Evolutionary conservation across 306 rosid species (phyloP).

Genomic region (Cicer judaicum): DNA sequence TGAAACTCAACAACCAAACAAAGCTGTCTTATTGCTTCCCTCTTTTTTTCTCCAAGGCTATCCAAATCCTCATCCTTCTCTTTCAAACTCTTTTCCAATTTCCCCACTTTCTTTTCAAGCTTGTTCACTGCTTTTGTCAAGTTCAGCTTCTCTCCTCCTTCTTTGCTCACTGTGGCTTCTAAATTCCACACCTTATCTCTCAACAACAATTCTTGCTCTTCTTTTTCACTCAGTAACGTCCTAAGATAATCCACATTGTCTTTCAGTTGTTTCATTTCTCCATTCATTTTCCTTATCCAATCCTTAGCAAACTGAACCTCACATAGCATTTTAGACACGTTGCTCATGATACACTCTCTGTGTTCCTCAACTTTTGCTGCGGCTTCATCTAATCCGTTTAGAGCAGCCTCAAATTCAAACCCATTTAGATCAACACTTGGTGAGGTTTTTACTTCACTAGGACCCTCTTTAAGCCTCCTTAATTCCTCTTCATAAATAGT

Average conservation of each 20-base stretch:
- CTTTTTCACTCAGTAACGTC: constrained; percentile 50
- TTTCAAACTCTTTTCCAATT: constrained; percentile 55
- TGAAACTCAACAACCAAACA: constrained; percentile 78
- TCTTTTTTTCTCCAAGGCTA: constrained; percentile 71
- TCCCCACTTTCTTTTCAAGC: constrained; percentile 62
- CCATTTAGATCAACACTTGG: background rate
- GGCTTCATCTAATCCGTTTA: constrained; percentile 42
- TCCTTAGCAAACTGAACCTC: constrained; percentile 58
- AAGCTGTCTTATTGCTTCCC: constrained; percentile 80
- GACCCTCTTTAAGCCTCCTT: background rate
- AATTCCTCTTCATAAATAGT: constrained; percentile 46
- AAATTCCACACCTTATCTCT: constrained; percentile 68
- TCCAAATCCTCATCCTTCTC: constrained; percentile 68
- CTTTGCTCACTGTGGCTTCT: constrained; percentile 67
- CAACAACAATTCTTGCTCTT: constrained; percentile 56
- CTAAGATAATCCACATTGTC: constrained; percentile 41
- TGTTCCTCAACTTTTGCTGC: constrained; percentile 50
- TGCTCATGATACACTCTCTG: constrained; percentile 21
- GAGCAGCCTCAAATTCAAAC: constrained; percentile 10
- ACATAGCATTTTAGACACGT: constrained; percentile 45
- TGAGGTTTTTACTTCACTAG: background rate
- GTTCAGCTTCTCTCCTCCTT: constrained; percentile 68
- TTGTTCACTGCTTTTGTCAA: constrained; percentile 52
- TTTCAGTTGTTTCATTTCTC: constrained; percentile 48
- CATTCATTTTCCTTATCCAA: constrained; percentile 50